Percentiles rank a stretch among this genome's conserved stretches.
phyloP scores from a whole-genome alignment of 2,329 filamentous ascomycete species.

The Diaporthe eres region DNA sequence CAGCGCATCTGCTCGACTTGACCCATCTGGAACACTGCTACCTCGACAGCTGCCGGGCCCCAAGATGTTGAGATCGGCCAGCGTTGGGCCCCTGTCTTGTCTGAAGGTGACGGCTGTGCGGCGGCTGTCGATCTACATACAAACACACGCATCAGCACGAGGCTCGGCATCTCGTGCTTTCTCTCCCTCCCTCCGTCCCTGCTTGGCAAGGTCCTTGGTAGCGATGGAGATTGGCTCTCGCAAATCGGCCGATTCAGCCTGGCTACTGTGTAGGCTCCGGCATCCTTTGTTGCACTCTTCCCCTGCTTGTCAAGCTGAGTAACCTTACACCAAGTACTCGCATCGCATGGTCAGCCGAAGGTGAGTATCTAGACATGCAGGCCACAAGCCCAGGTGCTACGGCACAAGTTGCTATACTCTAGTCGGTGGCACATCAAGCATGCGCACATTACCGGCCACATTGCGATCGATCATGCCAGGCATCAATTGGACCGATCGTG shows the following conservation, averaged over 20 bases:
- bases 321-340: conserved; percentile 34
- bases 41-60: conserved; percentile 26
- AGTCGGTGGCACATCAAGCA: not conserved
- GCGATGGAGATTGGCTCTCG: conserved; percentile 36
- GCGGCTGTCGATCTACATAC: conserved; percentile 26
- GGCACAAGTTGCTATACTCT: not conserved
- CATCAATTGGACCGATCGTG: conserved; percentile 9
- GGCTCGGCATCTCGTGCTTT: conserved; percentile 34
- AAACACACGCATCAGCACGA: conserved; percentile 22
- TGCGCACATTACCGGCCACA: not conserved
- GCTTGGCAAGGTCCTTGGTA: conserved; percentile 21
- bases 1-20: conserved; percentile 29
- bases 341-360: conserved; percentile 30
- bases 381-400: not conserved
- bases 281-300: conserved; percentile 32
- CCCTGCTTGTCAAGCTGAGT: conserved; percentile 40
- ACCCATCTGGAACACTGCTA: not conserved
- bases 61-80: not conserved
- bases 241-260: conserved; percentile 32
- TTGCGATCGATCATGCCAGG: not conserved
- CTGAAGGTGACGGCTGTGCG: conserved; percentile 35
- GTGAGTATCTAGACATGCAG: conserved; percentile 17
- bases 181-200: conserved; percentile 10
- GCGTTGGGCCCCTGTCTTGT: conserved; percentile 27
- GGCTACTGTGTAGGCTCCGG: not conserved